phyloP scores from a whole-genome alignment of 352 stramenopile species.

The Pythium dissimile region DNA sequence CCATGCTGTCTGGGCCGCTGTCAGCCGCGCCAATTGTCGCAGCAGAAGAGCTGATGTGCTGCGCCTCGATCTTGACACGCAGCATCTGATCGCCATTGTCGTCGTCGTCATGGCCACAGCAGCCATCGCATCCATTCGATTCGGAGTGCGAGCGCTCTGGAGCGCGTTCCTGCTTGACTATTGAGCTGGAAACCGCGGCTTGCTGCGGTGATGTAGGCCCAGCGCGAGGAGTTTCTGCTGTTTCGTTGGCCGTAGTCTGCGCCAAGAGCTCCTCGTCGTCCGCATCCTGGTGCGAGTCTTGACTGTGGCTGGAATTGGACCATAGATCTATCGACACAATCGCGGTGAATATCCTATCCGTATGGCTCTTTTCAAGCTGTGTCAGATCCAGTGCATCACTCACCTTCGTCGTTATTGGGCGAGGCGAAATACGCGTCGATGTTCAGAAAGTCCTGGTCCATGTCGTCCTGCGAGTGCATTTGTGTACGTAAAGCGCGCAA shows the following conservation, averaged over 20 bases:
- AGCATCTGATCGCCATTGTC: constrained; percentile 7
- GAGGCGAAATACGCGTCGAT: constrained; percentile 30
- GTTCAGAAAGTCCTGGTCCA: constrained; percentile 32
- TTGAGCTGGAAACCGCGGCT: too few relatives aligned
- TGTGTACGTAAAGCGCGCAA: neutral
- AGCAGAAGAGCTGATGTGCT: neutral
- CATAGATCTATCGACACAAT: constrained; percentile 19
- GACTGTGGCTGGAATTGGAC: constrained; percentile 3
- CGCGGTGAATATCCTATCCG: neutral
- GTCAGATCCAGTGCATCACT: too few relatives aligned
- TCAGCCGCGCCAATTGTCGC: constrained; percentile 1
- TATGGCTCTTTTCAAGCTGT: too few relatives aligned
- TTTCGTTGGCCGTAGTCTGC: neutral
- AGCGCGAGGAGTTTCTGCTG: neutral
- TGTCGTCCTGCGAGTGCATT: constrained; percentile 28
- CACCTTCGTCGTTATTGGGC: constrained; percentile 27
- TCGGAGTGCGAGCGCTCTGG: constrained; percentile 16
- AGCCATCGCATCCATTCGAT: constrained; percentile 5
- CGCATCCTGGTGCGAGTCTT: neutral
- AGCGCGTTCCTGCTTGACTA: constrained; percentile 12
- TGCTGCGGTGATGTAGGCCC: too few relatives aligned
- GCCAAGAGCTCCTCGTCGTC: neutral
- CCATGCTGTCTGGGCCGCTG: constrained; percentile 19
- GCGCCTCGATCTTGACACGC: constrained; percentile 16
- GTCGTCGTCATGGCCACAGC: constrained; percentile 14